phyloP scores from a whole-genome alignment of 805 yeast species.

The Suhomyces sp. region DNA sequence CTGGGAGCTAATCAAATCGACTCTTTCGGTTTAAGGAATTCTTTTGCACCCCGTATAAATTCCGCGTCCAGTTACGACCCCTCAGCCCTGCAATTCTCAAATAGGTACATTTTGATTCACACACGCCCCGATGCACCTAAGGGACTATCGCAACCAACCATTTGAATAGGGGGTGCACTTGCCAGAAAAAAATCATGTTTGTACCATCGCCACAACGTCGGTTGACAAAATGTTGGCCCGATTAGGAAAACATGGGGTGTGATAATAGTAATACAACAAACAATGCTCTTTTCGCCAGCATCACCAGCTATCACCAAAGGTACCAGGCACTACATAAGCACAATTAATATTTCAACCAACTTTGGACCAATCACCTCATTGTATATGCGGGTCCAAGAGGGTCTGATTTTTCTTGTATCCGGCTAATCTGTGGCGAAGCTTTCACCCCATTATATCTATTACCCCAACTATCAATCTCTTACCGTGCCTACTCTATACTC shows the following conservation, averaged over 20 bases:
- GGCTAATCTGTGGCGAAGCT: no score
- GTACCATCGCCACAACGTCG: neutral
- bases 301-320: neutral
- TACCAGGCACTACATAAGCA: neutral
- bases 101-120: neutral
- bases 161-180: neutral
- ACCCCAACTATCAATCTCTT: no score
- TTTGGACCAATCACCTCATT: no score
- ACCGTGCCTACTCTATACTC: no score
- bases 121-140: neutral
- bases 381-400: no score
- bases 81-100: neutral
- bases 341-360: neutral
- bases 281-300: neutral
- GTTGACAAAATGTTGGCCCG: neutral
- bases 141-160: neutral
- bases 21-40: neutral
- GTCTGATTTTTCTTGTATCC: no score
- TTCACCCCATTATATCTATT: no score
- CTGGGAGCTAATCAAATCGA: neutral
- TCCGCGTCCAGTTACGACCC: neutral
- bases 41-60: neutral
- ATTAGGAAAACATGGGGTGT: conserved; percentile 1
- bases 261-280: neutral
- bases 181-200: neutral